Conservation (phyloP, 176 grass and related monocot genomes). For the Eleusine indica region DNA sequence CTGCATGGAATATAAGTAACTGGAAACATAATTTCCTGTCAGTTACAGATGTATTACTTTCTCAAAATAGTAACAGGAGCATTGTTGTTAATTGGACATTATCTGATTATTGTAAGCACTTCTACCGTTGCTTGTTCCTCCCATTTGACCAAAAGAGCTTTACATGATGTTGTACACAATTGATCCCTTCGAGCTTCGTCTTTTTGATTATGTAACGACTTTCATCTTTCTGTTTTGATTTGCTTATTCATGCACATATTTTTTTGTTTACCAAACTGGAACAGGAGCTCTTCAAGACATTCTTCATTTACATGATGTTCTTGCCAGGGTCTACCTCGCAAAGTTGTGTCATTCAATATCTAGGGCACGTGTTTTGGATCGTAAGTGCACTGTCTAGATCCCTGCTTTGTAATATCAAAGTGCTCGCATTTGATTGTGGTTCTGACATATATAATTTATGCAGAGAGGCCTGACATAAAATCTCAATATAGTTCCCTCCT, state of each 20-base stretch:
- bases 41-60: too few species aligned
- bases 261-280: conserved; percentile 53
- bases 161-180: conserved; percentile 1
- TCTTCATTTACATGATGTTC: conserved; percentile 99
- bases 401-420: conserved; percentile 22
- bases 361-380: conserved; percentile 86
- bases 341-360: conserved; percentile 89
- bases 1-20: conserved; percentile 1
- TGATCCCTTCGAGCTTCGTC: conserved; percentile 22
- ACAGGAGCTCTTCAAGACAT: conserved; percentile 96
- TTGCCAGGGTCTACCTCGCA: conserved; percentile 97
- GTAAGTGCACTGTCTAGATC: conserved; percentile 53
- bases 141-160: neutral
- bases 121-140: neutral
- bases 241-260: conserved; percentile 42
- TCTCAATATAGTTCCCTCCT: conserved; percentile 94
- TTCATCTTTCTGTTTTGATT: conserved; percentile 18
- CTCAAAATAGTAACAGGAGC: neutral
- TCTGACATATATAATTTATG: conserved; percentile 53
- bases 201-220: neutral
- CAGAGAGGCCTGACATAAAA: conserved; percentile 95
- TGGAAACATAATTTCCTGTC: neutral
- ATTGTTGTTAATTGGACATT: neutral
- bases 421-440: conserved; percentile 30
- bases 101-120: conserved; percentile 12